A percentile compares a stretch with the other conserved stretches of the same genome.
Conservation (phyloP, 495 filamentous ascomycete species). For the Penicillium lagena region DNA sequence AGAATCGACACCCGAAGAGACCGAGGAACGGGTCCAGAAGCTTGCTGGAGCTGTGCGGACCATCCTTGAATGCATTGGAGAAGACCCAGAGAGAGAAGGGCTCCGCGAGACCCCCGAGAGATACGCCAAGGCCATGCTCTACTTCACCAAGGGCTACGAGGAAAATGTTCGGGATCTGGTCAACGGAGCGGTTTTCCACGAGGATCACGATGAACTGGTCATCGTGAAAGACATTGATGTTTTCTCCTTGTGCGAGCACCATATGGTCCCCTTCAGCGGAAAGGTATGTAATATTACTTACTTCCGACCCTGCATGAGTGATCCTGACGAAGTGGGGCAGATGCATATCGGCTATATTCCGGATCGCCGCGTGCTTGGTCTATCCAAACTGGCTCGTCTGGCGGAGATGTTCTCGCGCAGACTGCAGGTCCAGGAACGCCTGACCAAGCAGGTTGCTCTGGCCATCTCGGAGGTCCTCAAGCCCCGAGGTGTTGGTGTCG, state of each 20-base stretch:
- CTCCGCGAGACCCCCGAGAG: slow-evolving; percentile 79
- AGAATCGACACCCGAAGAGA: slow-evolving; percentile 71
- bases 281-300: slow-evolving; percentile 52
- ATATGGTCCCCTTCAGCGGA: slow-evolving; percentile 92
- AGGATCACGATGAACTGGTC: slow-evolving; percentile 94
- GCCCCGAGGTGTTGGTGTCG: slow-evolving; percentile 86
- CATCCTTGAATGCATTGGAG: slow-evolving; percentile 91
- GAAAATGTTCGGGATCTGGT: slow-evolving; percentile 91
- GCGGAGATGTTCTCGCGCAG: slow-evolving; percentile 95
- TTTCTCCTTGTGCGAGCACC: slow-evolving; percentile 94
- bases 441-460: slow-evolving; percentile 94
- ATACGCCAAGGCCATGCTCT: slow-evolving; percentile 95
- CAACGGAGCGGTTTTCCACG: slow-evolving; percentile 92
- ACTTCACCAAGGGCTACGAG: slow-evolving; percentile 98
- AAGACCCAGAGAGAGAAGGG: slow-evolving; percentile 90
- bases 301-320: slow-evolving; percentile 3
- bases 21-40: slow-evolving; percentile 62
- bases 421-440: slow-evolving; percentile 89
- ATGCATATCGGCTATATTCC: slow-evolving; percentile 99
- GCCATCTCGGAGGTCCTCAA: slow-evolving; percentile 88
- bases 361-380: slow-evolving; percentile 74
- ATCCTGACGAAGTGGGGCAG: slow-evolving; percentile 33
- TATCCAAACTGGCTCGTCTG: slow-evolving; percentile 91
- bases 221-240: slow-evolving; percentile 98
- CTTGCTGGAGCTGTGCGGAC: slow-evolving; percentile 82